Percentiles rank a stretch among this genome's conserved stretches.
Conservation (phyloP, 1,139 yeast species). For the Kodamaea alishanica region DNA sequence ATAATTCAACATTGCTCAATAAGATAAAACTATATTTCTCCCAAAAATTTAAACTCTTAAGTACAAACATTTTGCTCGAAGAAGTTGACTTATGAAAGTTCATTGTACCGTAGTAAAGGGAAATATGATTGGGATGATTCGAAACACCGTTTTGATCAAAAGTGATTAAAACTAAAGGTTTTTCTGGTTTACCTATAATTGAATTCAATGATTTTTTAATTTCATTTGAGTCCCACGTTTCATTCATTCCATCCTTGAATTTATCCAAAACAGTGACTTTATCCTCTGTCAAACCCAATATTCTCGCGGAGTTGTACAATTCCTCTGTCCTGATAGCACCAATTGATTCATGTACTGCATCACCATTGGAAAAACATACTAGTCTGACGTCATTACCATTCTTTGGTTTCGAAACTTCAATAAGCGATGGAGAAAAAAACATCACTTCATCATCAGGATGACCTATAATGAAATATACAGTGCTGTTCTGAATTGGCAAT, state of each 20-base stretch:
- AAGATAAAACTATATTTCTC: slow-evolving; percentile 53
- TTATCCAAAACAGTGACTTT: slow-evolving; percentile 46
- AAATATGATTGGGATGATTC: slow-evolving; percentile 77
- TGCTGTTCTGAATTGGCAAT: slow-evolving; percentile 31
- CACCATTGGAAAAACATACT: slow-evolving; percentile 76
- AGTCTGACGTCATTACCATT: slow-evolving; percentile 53
- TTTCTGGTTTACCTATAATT: slow-evolving; percentile 18
- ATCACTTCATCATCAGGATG: slow-evolving; percentile 99
- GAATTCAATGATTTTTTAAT: slow-evolving; percentile 30
- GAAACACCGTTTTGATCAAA: slow-evolving; percentile 86
- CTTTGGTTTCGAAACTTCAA: slow-evolving; percentile 47
- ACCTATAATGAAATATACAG: slow-evolving; percentile 62
- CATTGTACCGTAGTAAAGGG: slow-evolving; percentile 56
- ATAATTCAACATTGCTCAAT: slow-evolving; percentile 44
- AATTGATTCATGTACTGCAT: slow-evolving; percentile 58
- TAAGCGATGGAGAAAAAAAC: slow-evolving; percentile 86
- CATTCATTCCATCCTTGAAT: slow-evolving; percentile 70
- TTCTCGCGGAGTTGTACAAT: slow-evolving; percentile 51
- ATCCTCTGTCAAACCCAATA: slow-evolving; percentile 49
- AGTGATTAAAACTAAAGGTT: slow-evolving; percentile 53
- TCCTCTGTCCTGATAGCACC: slow-evolving; percentile 65
- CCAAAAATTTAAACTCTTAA: slow-evolving; percentile 45
- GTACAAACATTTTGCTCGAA: slow-evolving; percentile 26
- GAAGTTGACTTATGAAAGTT: slow-evolving; percentile 23
- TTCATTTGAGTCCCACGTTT: slow-evolving; percentile 56